These are phyloP conservation scores for Collybia mongolica DNA, from an alignment of 768 basidiomycete species.

Conservation along the genomic window DNA sequence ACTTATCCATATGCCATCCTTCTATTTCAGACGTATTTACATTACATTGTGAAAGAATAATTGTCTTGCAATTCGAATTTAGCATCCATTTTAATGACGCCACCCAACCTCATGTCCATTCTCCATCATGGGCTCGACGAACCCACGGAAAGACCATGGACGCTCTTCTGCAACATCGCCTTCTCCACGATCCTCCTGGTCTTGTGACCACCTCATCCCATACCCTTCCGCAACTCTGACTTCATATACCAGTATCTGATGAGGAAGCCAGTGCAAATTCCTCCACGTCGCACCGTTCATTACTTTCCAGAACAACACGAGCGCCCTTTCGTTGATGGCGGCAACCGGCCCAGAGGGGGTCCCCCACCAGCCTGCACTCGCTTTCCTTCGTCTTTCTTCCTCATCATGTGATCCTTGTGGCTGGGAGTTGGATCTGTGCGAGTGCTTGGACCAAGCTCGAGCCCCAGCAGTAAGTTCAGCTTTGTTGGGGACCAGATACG, in stretches of 20 bases:
- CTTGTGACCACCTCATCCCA: conserved; percentile 67
- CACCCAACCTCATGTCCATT: conserved; percentile 64
- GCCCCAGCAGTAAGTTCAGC: conserved; percentile 56
- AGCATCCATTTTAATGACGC: conserved; percentile 36
- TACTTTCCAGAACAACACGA: conserved; percentile 52
- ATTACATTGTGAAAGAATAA: too few species aligned
- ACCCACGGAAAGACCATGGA: conserved; percentile 60
- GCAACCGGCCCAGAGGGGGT: conserved; percentile 50
- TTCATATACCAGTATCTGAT: conserved; percentile 62
- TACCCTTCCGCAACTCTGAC: conserved; percentile 58
- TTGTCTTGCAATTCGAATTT: neutral
- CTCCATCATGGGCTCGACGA: conserved; percentile 68
- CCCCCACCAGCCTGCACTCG: conserved; percentile 58
- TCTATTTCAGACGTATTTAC: too few species aligned
- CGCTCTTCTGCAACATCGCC: conserved; percentile 6
- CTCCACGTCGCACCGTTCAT: conserved; percentile 54
- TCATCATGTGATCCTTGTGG: conserved; percentile 9
- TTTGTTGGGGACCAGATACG: conserved; percentile 49
- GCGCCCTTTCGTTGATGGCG: conserved; percentile 50
- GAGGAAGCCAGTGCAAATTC: conserved; percentile 68
- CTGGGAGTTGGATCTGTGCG: conserved; percentile 45
- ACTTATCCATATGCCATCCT: too few species aligned
- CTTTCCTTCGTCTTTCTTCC: conserved; percentile 12
- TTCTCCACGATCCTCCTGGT: conserved; percentile 24
- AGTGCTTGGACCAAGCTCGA: conserved; percentile 68